These are phyloP conservation scores for Isochrysis galbana DNA, from an alignment of 78 protist species.

Conservation along the genomic window DNA sequence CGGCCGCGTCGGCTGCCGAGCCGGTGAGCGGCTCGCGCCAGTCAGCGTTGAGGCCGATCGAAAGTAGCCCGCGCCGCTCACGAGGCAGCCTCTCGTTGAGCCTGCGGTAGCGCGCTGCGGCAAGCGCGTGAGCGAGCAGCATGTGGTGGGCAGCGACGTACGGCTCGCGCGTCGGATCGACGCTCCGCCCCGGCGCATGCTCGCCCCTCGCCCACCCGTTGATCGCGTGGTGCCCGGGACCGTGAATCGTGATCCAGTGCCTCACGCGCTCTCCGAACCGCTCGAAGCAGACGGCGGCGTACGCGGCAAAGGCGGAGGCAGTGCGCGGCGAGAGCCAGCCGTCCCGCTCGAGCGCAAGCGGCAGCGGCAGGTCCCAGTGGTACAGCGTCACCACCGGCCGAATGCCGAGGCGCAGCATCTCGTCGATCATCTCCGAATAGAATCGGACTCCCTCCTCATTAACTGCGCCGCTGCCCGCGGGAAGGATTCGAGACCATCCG, in stretches of 20 bases:
- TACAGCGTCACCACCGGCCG: conserved; percentile 64
- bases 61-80: conserved; percentile 24
- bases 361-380: conserved; percentile 79
- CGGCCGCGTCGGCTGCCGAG: conserved; percentile 34
- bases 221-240: conserved; percentile 40
- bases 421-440: conserved; percentile 55
- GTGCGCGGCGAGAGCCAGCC: conserved; percentile 22
- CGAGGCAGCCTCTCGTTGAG: neutral
- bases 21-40: conserved; percentile 18
- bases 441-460: conserved; percentile 56
- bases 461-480: conserved; percentile 37
- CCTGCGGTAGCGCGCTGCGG: conserved; percentile 17
- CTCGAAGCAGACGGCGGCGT: conserved; percentile 53
- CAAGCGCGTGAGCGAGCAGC: conserved; percentile 48
- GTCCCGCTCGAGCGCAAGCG: neutral
- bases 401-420: conserved; percentile 36
- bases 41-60: conserved; percentile 45
- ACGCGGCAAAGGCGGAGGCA: conserved; percentile 20
- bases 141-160: conserved; percentile 47
- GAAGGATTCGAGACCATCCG: conserved; percentile 62
- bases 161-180: conserved; percentile 24
- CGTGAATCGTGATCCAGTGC: conserved; percentile 69
- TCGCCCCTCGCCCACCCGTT: neutral
- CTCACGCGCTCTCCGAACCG: conserved; percentile 66
- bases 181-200: neutral